Evolutionary conservation across 2,329 filamentous ascomycete genomes (phyloP).

Genomic region (Stagonosporopsis vannaccii): DNA sequence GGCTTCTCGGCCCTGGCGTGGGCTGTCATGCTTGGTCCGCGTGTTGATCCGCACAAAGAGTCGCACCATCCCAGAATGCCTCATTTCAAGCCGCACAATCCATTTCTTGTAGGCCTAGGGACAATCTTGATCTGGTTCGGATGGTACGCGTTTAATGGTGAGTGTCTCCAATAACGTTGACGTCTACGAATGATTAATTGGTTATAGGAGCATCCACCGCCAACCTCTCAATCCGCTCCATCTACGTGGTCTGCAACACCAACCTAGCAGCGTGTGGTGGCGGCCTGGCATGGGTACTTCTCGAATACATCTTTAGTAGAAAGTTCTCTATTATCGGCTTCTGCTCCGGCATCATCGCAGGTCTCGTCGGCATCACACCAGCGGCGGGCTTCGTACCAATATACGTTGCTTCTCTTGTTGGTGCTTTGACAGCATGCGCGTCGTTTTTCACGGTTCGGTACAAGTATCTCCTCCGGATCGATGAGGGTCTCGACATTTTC

Average conservation of each 20-base stretch:
- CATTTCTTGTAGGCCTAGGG: constrained; percentile 75
- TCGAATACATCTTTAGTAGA: constrained; percentile 59
- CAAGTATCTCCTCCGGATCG: constrained; percentile 62
- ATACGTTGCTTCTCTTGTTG: constrained; percentile 60
- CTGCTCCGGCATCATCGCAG: constrained; percentile 63
- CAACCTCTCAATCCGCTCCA: constrained; percentile 60
- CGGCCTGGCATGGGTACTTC: constrained; percentile 61
- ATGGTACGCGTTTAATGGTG: constrained; percentile 51
- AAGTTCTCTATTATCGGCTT: constrained; percentile 62
- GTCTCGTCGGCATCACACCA: constrained; percentile 66
- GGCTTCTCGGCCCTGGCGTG: constrained; percentile 76
- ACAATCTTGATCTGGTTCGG: constrained; percentile 64
- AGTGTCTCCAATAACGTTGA: constrained; percentile 25
- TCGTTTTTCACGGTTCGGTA: constrained; percentile 57
- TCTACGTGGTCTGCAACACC: constrained; percentile 66
- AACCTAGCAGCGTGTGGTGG: constrained; percentile 65
- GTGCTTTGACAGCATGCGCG: constrained; percentile 58
- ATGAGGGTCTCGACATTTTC: constrained; percentile 67
- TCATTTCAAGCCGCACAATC: constrained; percentile 75
- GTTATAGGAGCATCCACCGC: constrained; percentile 49
- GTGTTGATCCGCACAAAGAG: constrained; percentile 66
- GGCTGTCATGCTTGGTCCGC: constrained; percentile 75
- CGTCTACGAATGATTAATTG: not conserved
- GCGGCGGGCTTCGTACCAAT: constrained; percentile 64
- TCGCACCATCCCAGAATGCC: constrained; percentile 54